Evolutionary conservation across 768 basidiomycete genomes (phyloP).

Genomic region (Strobilomyces dryophilus): DNA sequence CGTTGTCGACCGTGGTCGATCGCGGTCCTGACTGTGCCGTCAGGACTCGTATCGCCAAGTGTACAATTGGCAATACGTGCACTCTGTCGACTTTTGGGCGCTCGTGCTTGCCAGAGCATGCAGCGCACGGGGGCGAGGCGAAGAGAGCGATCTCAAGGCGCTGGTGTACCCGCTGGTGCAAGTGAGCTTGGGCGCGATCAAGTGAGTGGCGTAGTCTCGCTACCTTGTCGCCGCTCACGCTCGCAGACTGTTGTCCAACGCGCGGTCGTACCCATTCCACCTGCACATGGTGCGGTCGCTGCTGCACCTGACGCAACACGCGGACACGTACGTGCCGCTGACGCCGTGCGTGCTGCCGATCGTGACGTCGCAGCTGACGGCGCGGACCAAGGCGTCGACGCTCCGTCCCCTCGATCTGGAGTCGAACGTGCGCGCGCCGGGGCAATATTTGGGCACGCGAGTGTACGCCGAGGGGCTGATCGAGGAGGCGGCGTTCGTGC

Average conservation of each 20-base stretch:
- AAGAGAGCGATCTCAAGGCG: constrained; percentile 78
- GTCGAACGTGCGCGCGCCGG: constrained; percentile 79
- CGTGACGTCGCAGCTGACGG: constrained; percentile 66
- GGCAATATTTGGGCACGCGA: constrained; percentile 83
- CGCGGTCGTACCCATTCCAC: constrained; percentile 93
- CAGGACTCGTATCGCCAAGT: constrained; percentile 92
- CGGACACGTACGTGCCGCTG: constrained; percentile 82
- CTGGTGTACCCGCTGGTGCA: constrained; percentile 95
- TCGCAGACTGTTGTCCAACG: constrained; percentile 79
- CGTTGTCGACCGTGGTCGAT: constrained; percentile 9
- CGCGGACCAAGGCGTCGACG: constrained; percentile 74
- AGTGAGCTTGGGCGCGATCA: constrained; percentile 87
- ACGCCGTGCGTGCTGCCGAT: constrained; percentile 85
- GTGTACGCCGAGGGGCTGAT: constrained; percentile 78
- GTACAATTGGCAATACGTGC: constrained; percentile 98
- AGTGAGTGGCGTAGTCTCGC: constrained; percentile 46
- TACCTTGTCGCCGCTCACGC: not conserved
- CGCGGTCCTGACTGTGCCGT: constrained; percentile 4
- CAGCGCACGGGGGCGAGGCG: constrained; percentile 49
- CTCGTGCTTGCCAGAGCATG: constrained; percentile 83
- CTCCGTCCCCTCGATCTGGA: constrained; percentile 89
- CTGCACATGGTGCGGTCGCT: constrained; percentile 89
- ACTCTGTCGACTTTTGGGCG: constrained; percentile 95
- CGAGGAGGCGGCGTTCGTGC: constrained; percentile 75
- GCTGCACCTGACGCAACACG: constrained; percentile 79